These are phyloP conservation scores for Penicillium cataractarum DNA, from an alignment of 495 filamentous ascomycete genomes.

Conservation along the genomic window DNA sequence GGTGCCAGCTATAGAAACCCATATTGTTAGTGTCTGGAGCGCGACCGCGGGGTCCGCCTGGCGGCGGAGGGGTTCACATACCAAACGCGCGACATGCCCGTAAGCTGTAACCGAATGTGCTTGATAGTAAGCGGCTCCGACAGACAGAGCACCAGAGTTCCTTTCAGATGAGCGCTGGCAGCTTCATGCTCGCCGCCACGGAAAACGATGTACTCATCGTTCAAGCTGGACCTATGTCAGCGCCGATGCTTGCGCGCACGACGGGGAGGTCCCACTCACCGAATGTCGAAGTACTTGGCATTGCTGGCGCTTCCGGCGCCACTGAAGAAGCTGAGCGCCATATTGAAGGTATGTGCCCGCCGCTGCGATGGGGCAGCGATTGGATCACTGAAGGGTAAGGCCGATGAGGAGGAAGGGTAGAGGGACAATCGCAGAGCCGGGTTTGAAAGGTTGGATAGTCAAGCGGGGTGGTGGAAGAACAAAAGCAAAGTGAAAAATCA, in stretches of 20 bases:
- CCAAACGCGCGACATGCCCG: slow-evolving; percentile 70
- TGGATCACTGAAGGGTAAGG: slow-evolving; percentile 4
- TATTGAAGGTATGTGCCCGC: slow-evolving; percentile 29
- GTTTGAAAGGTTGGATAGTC: too few species aligned
- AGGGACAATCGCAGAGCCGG: background rate
- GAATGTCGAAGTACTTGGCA: slow-evolving; percentile 61
- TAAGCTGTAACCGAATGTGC: slow-evolving; percentile 70
- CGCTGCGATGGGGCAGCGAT: slow-evolving; percentile 28
- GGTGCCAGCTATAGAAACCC: slow-evolving; percentile 44
- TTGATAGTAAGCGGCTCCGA: slow-evolving; percentile 69
- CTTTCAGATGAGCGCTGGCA: slow-evolving; percentile 72
- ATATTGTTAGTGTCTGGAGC: slow-evolving; percentile 19
- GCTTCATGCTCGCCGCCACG: slow-evolving; percentile 76
- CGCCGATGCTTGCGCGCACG: background rate
- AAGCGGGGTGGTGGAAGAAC: too few species aligned
- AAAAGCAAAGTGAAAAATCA: slow-evolving; percentile 4
- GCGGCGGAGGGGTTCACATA: slow-evolving; percentile 44
- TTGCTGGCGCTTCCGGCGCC: slow-evolving; percentile 50
- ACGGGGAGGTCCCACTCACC: slow-evolving; percentile 40
- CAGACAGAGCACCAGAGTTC: slow-evolving; percentile 75
- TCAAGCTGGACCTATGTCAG: slow-evolving; percentile 56
- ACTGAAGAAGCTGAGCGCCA: slow-evolving; percentile 58
- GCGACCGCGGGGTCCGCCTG: background rate
- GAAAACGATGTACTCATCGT: slow-evolving; percentile 78
- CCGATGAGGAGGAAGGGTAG: background rate